These are phyloP conservation scores for Pythium phragmiticola DNA, from an alignment of 352 stramenopile genomes.

Conservation along the genomic window DNA sequence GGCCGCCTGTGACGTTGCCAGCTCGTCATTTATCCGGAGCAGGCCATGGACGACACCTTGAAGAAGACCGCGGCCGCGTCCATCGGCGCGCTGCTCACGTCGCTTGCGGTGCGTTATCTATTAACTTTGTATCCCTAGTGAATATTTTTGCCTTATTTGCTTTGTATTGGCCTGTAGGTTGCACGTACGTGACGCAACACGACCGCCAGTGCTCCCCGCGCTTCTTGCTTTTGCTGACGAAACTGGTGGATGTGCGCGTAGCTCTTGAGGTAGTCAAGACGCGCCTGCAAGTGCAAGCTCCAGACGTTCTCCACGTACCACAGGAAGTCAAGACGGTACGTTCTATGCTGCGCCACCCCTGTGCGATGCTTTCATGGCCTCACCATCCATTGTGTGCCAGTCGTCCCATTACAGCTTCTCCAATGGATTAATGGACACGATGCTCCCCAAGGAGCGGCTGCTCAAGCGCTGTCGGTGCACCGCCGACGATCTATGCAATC, in stretches of 20 bases:
- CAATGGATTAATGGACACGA: slow-evolving; percentile 81
- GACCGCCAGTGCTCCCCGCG: neutral
- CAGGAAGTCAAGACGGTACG: slow-evolving; percentile 49
- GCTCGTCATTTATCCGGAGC: neutral
- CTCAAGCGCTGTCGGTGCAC: neutral
- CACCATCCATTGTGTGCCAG: slow-evolving; percentile 21
- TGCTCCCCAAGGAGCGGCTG: slow-evolving; percentile 59
- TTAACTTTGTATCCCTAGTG: neutral
- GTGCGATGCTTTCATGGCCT: neutral
- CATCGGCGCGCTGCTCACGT: slow-evolving; percentile 64
- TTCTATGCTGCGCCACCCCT: neutral
- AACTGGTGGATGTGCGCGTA: slow-evolving; percentile 24
- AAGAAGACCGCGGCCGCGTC: slow-evolving; percentile 69
- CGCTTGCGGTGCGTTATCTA: slow-evolving; percentile 39
- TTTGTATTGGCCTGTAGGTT: slow-evolving; percentile 35
- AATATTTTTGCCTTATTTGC: neutral
- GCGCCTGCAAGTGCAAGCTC: slow-evolving; percentile 71
- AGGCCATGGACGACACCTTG: slow-evolving; percentile 55
- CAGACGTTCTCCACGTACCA: slow-evolving; percentile 47
- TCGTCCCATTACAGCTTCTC: slow-evolving; percentile 77
- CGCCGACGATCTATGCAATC: slow-evolving; percentile 34
- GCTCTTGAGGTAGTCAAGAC: slow-evolving; percentile 87
- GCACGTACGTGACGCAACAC: slow-evolving; percentile 47
- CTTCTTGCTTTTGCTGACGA: neutral
- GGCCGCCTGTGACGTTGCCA: neutral